Evolutionary conservation across 2,329 filamentous ascomycete species (phyloP), one percentile per base, ranked within the genome.

Genomic region (Colletotrichum higginsianum): DNA sequence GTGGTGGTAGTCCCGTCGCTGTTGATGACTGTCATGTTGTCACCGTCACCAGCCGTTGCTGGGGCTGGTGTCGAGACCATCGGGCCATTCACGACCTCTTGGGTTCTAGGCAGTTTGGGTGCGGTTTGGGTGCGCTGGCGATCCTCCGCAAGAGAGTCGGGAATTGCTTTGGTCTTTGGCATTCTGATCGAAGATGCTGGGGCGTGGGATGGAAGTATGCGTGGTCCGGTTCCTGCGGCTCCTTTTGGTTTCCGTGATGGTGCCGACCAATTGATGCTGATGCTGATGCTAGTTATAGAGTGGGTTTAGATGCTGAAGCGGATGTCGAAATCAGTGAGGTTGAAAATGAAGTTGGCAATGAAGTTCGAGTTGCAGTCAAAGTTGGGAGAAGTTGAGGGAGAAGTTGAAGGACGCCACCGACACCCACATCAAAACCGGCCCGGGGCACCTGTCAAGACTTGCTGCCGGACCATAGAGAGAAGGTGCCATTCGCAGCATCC

Each of bases 1-100:
- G 35, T 55, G 16, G 49, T 55, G 21, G 61, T 55, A 1, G 61
- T 63, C 9, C 61, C 61, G 35, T 63, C 61, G 40, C 61, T 63
- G 23, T 63, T 63, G 49, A 63, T 46, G 49, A 63, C 38, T 18
- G 61, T 63, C 30, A 63, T 52, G 11, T 23, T 21, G 26, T 38
- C 7, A 26, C 35, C 23, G 11, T 63, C 13, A 4, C 15, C 21
- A 6, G 6, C 12, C 30, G 30, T 35, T 35, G 8, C 8, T 35
- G 30, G 30, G 8, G 7, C 30, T 46, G 23, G 40, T 18, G 21
- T 1, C 16, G 57, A 61, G 12, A 35, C 30, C 26, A 13, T 47
- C 2, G 18, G 50, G 3, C 11, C 50, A 30, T 53, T 4, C 35
- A 11, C 5, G 5, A 18, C 7, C 30, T 16, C 21, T 38, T 21